Evolutionary conservation across 805 yeast species (phyloP), one percentile per base, ranked within the genome.

Genomic region (Scheffersomyces ergatensis): DNA sequence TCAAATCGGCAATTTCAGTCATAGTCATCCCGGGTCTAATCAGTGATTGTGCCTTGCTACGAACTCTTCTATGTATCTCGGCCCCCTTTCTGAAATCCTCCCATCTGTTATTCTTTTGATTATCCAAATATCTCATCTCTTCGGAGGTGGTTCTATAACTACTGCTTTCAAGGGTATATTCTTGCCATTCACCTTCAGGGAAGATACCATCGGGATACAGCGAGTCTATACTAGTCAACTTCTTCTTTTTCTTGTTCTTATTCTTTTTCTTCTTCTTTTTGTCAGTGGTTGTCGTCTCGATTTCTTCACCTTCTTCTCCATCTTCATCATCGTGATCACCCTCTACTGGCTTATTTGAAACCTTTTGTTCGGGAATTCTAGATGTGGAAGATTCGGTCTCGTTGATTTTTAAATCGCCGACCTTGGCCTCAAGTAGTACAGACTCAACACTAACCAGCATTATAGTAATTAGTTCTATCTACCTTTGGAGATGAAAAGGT

Each of bases 71-170:
- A 61, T 93, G 99, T 38, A 90, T 84, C 61, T 93, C 99, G 2
- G 98, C 97, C 41, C 90, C 99, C 58, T 89, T 89, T 56, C 99
- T 80, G 66, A 89, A 82, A 46, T 90, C 97, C 48, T 89, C 83
- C 85, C 95, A 87, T 39, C 71, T 75, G 42, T 73, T 73, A 38
- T 68, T 63, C 51, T 72, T 74, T 51, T 78, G 80, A 43, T 87
- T 76, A 51, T 86, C 93, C 51, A 82, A 63, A 51, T 87, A 83
- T 49, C 97, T 73, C 61, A 82, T 78, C 58, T 93, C 99, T 56
- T 88, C 97, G 49, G 82, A 82, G 0, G 97, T 89, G 19, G 86
- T 78, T 48, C 99, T 77, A 57, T 78, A 78, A 39, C 79, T 63
- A 56, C 82, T 81, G 20, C 68, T 55, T 42, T 85, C 89, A 45